Evolutionary conservation across 1,284 basidiomycete genomes (phyloP), one percentile per base, ranked within the genome.

Genomic region (Lentinus polychrous): DNA sequence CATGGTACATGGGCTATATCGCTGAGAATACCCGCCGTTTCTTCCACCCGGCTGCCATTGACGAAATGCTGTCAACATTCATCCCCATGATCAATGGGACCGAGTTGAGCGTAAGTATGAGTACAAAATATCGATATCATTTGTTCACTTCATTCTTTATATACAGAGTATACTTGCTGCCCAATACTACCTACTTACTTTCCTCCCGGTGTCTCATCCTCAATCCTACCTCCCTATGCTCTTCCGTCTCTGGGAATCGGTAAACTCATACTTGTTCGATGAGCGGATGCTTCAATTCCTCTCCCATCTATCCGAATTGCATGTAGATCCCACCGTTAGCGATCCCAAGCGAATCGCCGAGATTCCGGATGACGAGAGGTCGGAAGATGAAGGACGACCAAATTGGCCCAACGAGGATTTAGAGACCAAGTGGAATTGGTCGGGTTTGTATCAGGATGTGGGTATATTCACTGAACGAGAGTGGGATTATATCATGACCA

Each of bases 401-500:
- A 65, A 73, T 27, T 86, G 79, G 78, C 62, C 67, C 32, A 64
- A 69, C 40, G 68, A 72, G 39, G 72, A 76, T 53, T 52, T 73
- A 24, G 63, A 69, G 38, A 60, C 67, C 36, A 64, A 66, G 31
- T 63, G 64, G 46, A 60, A 55, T 11, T 91, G 88, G 87, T 65
- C 65, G 18, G 88, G 89, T 8, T 67, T 92, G 20, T 83, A 78
- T 65, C 86, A 85, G 62, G 88, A 91, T 58, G 81, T 92, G 37
- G 89, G 89, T 22, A 86, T 97, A 50, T 94, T 94, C 63, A 85
- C 85, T 38, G 86, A 93, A 53, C 76, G 86, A 56, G 86, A 96
- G 61, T 96, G 90, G 78, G 79, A 83, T 57, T 78, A 86, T 52
- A 73, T 97, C 60, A 95, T 96, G 91, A 87, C 86, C 59, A 94